Evolutionary conservation across 768 basidiomycete genomes (phyloP).

Genomic region (Artomyces pyxidatus): DNA sequence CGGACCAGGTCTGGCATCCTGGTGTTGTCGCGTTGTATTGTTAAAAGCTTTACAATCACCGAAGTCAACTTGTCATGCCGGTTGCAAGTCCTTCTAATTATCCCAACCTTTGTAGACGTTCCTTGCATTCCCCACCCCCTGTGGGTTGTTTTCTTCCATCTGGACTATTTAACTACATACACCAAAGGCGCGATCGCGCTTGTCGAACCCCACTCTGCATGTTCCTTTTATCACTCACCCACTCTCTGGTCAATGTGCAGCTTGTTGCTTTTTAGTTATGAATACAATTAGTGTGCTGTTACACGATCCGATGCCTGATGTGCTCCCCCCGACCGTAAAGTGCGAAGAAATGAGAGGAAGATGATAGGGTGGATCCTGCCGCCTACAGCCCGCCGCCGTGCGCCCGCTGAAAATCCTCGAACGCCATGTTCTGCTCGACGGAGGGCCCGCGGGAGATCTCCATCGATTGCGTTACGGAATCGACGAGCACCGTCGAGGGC

Average conservation of each 20-base stretch:
- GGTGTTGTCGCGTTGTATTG: slow-evolving; percentile 14
- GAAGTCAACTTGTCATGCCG: slow-evolving; percentile 6
- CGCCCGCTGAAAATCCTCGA: slow-evolving; percentile 43
- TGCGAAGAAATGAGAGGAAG: neutral
- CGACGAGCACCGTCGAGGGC: slow-evolving; percentile 31
- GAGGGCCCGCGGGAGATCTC: slow-evolving; percentile 52
- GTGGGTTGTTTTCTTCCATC: neutral
- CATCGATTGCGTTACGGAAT: slow-evolving; percentile 29
- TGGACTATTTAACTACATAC: slow-evolving; percentile 7
- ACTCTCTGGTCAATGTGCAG: neutral
- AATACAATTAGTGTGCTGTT: slow-evolving; percentile 6
- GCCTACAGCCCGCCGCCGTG: neutral
- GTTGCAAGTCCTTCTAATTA: neutral
- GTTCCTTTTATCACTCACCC: neutral
- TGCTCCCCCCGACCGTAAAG: neutral
- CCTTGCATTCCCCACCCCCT: slow-evolving; percentile 2
- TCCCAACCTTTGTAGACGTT: neutral
- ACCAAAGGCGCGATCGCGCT: neutral
- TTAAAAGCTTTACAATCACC: slow-evolving; percentile 13
- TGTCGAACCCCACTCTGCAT: slow-evolving; percentile 1
- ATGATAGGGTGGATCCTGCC: neutral
- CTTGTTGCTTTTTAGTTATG: slow-evolving; percentile 5
- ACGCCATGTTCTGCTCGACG: slow-evolving; percentile 80
- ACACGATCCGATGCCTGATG: neutral
- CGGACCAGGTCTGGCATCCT: slow-evolving; percentile 1